Evolutionary conservation across 2,329 filamentous ascomycete genomes (phyloP).

Genomic region (Zasmidium cellare): DNA sequence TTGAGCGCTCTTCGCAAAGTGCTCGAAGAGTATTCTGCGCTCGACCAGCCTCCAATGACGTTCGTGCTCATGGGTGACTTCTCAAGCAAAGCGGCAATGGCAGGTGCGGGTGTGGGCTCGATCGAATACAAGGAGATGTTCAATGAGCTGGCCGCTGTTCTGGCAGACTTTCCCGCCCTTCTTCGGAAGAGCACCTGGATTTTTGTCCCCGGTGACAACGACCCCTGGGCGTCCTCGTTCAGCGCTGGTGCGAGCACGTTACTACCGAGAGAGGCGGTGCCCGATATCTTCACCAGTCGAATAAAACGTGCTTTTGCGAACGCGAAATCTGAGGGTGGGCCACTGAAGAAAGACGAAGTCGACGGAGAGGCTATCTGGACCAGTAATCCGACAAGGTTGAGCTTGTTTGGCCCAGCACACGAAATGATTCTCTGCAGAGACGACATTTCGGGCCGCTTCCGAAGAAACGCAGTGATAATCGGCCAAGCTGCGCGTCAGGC

Average conservation of each 20-base stretch:
- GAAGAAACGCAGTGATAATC: constrained; percentile 73
- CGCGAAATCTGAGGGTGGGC: constrained; percentile 68
- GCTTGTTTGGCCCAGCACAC: constrained; percentile 81
- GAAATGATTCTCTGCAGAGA: constrained; percentile 88
- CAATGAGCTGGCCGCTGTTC: constrained; percentile 76
- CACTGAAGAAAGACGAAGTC: constrained; percentile 47
- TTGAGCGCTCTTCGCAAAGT: constrained; percentile 79
- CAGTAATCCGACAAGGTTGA: constrained; percentile 79
- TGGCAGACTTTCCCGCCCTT: constrained; percentile 80
- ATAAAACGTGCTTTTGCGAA: constrained; percentile 77
- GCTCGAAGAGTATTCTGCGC: constrained; percentile 71
- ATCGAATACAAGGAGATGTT: constrained; percentile 98
- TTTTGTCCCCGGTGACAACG: constrained; percentile 94
- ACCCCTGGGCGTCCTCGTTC: constrained; percentile 93
- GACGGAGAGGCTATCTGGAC: constrained; percentile 82
- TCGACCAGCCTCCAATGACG: constrained; percentile 63
- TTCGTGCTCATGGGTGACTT: constrained; percentile 91
- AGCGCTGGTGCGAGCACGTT: constrained; percentile 70
- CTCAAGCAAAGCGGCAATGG: constrained; percentile 57
- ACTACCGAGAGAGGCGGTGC: constrained; percentile 70
- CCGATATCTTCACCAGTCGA: constrained; percentile 86
- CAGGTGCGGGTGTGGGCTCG: constrained; percentile 70
- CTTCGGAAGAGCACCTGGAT: constrained; percentile 80
- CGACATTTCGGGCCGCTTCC: constrained; percentile 76
- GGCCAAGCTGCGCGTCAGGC: constrained; percentile 47